Base-by-base conservation (phyloP, 2,329 filamentous ascomycete species). In the Eutypa lata region DNA sequence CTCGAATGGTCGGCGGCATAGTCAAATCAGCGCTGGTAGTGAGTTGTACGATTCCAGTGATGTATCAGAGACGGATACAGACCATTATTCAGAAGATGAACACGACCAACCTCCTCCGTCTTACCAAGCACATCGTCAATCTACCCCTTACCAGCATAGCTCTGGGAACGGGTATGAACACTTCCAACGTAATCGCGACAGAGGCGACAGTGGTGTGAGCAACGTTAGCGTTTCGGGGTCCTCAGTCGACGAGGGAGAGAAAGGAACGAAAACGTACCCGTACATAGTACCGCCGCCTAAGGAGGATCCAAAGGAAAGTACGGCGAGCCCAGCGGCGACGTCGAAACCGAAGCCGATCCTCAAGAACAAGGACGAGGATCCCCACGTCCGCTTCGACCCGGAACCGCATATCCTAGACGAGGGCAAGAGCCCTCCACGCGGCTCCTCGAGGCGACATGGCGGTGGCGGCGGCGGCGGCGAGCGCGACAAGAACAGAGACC, bases 281-380 rank as follows among this genome's bases (percentile, higher is more conserved):
- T 66, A 72, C 53, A 75, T 78, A 48, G 74, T 76, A 4, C 69
- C 65, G 7, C 63, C 67, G 7, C 72, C 68, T 1, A 58, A 54
- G 8, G 55, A 59, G 46, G 56, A 59, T n/a, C 31, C 38, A 2
- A 55, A 49, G 47, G 57, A 56, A n/a, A 57, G 52, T 38, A 48
- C 57, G 1, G 57, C 64, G 6, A 66, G 65, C 2, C 69, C 71
- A 1, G 66, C 72, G 0, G 61, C 70, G 26, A 73, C 68, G 2
- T 68, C 72, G 0, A 66, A 62, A 52, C 82, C 81, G 2, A 84
- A 83, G 60, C 77, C 81, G 5, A 84, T 84, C n/a, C 70, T 84
- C 18, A 84, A 84, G 71, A 84, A 84, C 63, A 78, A 75, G 59
- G 81, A 82, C 54, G 76, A 77, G 46, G 79, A 84, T 54, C 65